Conservation (phyloP, 768 basidiomycete genomes). For the Auriscalpium microsporum region DNA sequence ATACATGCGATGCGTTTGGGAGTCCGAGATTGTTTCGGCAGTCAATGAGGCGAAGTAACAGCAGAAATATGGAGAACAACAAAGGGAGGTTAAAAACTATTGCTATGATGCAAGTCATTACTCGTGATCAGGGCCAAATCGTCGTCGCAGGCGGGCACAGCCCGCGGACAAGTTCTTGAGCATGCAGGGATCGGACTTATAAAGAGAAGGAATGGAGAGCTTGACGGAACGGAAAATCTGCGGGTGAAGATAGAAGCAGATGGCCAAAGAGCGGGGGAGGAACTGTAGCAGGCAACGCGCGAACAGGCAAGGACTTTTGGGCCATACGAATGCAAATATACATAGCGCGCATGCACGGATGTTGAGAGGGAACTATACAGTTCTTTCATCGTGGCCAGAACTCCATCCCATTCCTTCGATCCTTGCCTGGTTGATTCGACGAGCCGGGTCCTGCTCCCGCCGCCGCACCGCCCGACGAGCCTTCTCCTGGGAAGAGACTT, state of each 20-base stretch:
- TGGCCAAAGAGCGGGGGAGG: background rate
- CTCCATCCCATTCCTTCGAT: slow-evolving; percentile 60
- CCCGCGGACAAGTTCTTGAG: background rate
- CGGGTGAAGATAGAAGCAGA: background rate
- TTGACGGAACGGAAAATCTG: background rate
- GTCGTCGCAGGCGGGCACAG: background rate
- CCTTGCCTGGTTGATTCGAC: slow-evolving; percentile 39
- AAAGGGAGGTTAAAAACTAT: background rate
- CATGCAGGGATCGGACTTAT: background rate
- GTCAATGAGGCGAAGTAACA: background rate
- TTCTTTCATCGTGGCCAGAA: slow-evolving; percentile 59
- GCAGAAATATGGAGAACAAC: background rate
- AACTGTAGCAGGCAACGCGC: background rate
- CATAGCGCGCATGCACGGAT: background rate
- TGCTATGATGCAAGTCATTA: background rate
- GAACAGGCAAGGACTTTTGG: background rate
- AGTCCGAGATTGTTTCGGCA: slow-evolving; percentile 9
- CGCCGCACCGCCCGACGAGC: slow-evolving; percentile 1
- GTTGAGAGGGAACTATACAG: background rate
- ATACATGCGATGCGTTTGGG: slow-evolving; percentile 10
- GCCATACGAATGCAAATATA: background rate
- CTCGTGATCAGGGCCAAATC: background rate
- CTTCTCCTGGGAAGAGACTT: slow-evolving; percentile 24
- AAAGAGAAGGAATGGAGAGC: background rate
- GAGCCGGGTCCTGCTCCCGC: slow-evolving; percentile 27